phyloP scores from a whole-genome alignment of 345 rosid genomes.

The Excoecaria agallocha region DNA sequence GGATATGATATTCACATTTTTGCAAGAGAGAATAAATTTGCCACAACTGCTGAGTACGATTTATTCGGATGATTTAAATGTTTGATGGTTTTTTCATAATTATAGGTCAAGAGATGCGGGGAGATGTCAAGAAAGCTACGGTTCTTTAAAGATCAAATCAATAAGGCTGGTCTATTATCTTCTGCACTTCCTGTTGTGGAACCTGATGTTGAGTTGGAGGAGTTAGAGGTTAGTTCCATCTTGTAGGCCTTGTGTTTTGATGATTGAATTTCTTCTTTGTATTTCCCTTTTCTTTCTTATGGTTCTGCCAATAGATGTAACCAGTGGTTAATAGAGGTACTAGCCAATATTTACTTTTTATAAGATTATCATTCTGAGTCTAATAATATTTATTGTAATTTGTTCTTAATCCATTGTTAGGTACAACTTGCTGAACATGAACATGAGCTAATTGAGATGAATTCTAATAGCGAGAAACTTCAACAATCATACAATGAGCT shows the following conservation, averaged over 20 bases:
- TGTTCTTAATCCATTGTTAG: constrained; percentile 43
- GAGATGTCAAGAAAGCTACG: constrained; percentile 95
- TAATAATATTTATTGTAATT: constrained; percentile 5
- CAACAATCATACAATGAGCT: constrained; percentile 84
- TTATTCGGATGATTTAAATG: constrained; percentile 25
- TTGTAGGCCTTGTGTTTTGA: constrained; percentile 9
- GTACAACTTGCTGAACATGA: constrained; percentile 84
- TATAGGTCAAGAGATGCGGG: constrained; percentile 89
- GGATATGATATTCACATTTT: constrained; percentile 2
- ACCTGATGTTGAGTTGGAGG: constrained; percentile 79
- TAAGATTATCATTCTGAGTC: neutral
- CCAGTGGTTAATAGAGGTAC: neutral
- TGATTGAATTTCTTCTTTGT: neutral
- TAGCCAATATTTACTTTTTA: neutral
- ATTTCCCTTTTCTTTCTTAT: constrained; percentile 10
- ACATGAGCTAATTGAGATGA: constrained; percentile 87
- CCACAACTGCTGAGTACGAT: constrained; percentile 3
- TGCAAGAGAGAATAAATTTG: constrained; percentile 1
- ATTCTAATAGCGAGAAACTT: constrained; percentile 88
- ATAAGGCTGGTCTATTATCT: constrained; percentile 77
- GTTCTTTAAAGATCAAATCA: constrained; percentile 85
- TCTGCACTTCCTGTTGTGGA: constrained; percentile 57
- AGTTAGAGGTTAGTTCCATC: constrained; percentile 62
- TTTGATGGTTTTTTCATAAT: constrained; percentile 16
- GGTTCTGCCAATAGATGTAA: neutral